phyloP scores from a whole-genome alignment of 2,329 filamentous ascomycete genomes.

The Aspergillus floridensis region DNA sequence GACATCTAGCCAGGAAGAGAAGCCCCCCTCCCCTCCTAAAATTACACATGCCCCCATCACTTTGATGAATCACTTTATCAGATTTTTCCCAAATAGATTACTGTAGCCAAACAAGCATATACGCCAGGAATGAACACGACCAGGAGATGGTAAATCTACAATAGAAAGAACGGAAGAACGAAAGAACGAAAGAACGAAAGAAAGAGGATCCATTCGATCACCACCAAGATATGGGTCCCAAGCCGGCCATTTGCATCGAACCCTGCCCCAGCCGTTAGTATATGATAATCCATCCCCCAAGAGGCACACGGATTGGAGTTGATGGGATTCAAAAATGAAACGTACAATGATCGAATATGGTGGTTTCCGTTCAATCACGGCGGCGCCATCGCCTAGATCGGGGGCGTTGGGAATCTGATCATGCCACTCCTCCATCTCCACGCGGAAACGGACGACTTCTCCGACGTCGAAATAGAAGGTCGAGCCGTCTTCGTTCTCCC shows the following conservation, averaged over 20 bases:
- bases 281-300: no score
- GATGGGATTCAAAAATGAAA: background rate
- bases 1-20: no score
- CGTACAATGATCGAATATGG: conserved; percentile 48
- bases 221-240: conserved; percentile 49
- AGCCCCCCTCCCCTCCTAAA: no score
- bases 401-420: conserved; percentile 76
- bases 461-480: conserved; percentile 85
- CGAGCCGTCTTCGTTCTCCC: conserved; percentile 69
- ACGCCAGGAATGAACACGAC: background rate
- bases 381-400: conserved; percentile 58
- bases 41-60: no score
- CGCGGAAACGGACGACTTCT: conserved; percentile 81
- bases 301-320: no score
- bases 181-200: background rate
- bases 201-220: conserved; percentile 17
- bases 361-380: conserved; percentile 58
- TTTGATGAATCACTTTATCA: background rate
- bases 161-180: background rate
- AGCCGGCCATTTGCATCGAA: conserved; percentile 47
- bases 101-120: background rate
- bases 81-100: background rate
- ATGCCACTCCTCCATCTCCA: conserved; percentile 86
- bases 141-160: background rate
- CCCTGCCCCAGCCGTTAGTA: conserved; percentile 31